A percentile compares a stretch with the other conserved stretches of the same genome.
Conservation (phyloP, 306 rosid species). For the Castanopsis chinensis region DNA sequence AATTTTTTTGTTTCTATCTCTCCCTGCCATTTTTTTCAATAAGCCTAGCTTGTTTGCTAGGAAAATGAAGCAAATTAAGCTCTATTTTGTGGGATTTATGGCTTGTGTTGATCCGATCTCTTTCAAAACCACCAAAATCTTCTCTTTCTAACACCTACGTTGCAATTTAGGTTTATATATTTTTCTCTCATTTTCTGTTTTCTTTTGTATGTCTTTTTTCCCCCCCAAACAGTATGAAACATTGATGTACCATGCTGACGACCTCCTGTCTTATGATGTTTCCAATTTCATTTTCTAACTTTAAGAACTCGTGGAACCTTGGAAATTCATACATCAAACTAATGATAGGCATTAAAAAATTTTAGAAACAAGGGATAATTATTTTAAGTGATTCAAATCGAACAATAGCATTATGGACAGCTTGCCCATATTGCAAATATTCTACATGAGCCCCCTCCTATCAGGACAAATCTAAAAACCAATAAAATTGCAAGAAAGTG, state of each 20-base stretch:
- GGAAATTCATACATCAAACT: constrained; percentile 16
- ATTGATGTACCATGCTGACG: constrained; percentile 85
- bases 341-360: constrained; percentile 1
- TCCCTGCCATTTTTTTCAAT: too few species aligned
- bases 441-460: background rate
- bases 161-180: too few species aligned
- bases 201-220: too few species aligned
- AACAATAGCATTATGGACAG: constrained; percentile 15
- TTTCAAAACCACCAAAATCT: too few species aligned
- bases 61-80: too few species aligned
- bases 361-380: background rate
- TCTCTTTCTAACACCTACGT: too few species aligned
- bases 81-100: too few species aligned
- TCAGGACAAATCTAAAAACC: constrained; percentile 15
- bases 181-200: too few species aligned
- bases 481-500: background rate
- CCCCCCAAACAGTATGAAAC: constrained; percentile 16
- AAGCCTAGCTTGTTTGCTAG: too few species aligned
- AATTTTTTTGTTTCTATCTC: too few species aligned
- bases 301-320: constrained; percentile 94
- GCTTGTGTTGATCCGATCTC: too few species aligned
- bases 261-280: constrained; percentile 98
- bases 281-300: constrained; percentile 98
- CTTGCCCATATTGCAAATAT: constrained; percentile 1
- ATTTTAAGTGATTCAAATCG: background rate